Conservation (phyloP, 73 alveolate species). For the Blepharisma stoltei region DNA sequence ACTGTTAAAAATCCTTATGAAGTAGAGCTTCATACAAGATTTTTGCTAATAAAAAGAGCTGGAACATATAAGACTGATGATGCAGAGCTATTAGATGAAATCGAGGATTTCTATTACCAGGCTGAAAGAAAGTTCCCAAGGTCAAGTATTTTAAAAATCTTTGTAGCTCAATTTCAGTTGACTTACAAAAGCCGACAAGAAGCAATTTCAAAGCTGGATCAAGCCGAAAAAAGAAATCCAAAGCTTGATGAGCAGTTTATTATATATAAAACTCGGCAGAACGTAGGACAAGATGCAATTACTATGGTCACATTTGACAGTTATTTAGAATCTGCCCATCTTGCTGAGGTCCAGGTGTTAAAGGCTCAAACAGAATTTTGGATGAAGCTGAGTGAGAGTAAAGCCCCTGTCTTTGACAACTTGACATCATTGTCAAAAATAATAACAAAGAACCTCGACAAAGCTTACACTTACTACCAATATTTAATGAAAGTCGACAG, state of each 20-base stretch:
- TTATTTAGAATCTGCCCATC: conserved; percentile 4
- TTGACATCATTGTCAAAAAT: not conserved
- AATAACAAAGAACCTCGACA: conserved; percentile 15
- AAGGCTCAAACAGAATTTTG: conserved; percentile 8
- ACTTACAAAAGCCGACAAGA: conserved; percentile 21
- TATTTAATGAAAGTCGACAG: not conserved
- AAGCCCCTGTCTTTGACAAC: not conserved
- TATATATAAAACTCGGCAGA: conserved; percentile 6
- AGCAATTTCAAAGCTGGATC: conserved; percentile 17
- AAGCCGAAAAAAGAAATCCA: conserved; percentile 9
- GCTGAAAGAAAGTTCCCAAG: conserved; percentile 27
- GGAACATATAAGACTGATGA: conserved; percentile 3
- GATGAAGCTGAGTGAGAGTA: not conserved
- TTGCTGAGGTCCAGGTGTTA: not conserved
- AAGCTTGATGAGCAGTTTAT: conserved; percentile 12
- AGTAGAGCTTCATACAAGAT: conserved; percentile 27
- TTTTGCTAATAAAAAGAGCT: conserved; percentile 12
- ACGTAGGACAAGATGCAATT: conserved; percentile 23
- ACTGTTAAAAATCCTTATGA: conserved; percentile 23
- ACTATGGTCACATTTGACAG: conserved; percentile 25
- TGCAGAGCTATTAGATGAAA: conserved; percentile 5
- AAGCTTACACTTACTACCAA: not conserved
- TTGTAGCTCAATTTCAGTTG: conserved; percentile 19
- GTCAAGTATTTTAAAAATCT: not conserved
- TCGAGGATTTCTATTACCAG: conserved; percentile 18